phyloP scores from a whole-genome alignment of 2,329 filamentous ascomycete species.

The Zasmidium citrigriseum region DNA sequence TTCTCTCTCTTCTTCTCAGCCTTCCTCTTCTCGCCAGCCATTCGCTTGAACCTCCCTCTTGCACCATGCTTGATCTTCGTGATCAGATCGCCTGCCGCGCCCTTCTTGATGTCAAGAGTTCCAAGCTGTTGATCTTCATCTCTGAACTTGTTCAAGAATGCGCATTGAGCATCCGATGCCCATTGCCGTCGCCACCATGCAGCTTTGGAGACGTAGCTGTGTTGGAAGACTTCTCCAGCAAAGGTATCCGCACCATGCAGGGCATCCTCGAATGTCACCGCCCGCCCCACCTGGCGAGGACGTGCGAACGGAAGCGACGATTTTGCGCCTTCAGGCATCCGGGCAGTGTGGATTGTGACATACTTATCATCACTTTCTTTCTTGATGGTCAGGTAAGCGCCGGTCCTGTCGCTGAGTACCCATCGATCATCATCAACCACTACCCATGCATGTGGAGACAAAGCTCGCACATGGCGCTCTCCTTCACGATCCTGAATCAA shows the following conservation, averaged over 20 bases:
- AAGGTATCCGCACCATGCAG: constrained; percentile 79
- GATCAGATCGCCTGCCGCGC: constrained; percentile 85
- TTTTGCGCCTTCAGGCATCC: constrained; percentile 36
- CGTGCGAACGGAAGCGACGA: constrained; percentile 62
- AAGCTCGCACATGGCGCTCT: constrained; percentile 73
- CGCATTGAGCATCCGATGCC: constrained; percentile 64
- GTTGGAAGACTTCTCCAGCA: constrained; percentile 36
- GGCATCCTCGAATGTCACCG: constrained; percentile 69
- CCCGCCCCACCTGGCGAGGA: constrained; percentile 68
- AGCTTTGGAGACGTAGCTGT: constrained; percentile 64
- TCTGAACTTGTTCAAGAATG: constrained; percentile 68
- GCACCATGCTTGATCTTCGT: constrained; percentile 87
- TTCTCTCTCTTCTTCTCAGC: constrained; percentile 45
- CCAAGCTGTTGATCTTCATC: constrained; percentile 57
- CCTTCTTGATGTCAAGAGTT: constrained; percentile 67
- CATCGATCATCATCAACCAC: constrained; percentile 70
- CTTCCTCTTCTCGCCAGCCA: constrained; percentile 35
- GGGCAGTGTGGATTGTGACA: constrained; percentile 45
- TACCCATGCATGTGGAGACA: constrained; percentile 83
- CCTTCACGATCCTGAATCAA: constrained; percentile 78
- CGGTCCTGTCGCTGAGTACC: constrained; percentile 64
- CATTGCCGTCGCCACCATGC: constrained; percentile 70
- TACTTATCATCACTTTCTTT: constrained; percentile 37
- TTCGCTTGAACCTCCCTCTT: constrained; percentile 57
- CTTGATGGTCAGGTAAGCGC: constrained; percentile 61